These are phyloP conservation scores for Rhizopogon salebrosus DNA, from an alignment of 768 basidiomycete genomes.

Conservation along the genomic window DNA sequence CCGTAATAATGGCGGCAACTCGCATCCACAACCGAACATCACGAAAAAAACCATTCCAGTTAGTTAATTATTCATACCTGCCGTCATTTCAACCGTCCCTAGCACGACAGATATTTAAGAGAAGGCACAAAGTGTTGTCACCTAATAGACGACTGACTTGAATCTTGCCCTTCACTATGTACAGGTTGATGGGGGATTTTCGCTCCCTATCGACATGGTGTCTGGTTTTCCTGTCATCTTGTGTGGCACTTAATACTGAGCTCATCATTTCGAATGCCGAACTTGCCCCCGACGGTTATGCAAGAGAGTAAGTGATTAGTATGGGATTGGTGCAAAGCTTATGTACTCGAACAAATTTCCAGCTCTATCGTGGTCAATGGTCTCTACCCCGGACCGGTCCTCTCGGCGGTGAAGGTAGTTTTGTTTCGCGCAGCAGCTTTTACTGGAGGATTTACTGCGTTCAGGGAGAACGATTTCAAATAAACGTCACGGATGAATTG, in stretches of 20 bases:
- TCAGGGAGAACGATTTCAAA: constrained; percentile 30
- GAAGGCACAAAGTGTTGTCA: too few species aligned
- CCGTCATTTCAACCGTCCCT: too few species aligned
- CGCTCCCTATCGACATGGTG: not conserved
- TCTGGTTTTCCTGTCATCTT: constrained; percentile 6
- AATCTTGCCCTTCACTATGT: too few species aligned
- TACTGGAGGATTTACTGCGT: not conserved
- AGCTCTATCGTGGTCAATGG: constrained; percentile 34
- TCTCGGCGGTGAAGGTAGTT: constrained; percentile 30
- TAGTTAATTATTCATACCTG: too few species aligned
- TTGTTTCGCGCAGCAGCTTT: not conserved
- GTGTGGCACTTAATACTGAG: constrained; percentile 13
- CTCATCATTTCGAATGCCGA: constrained; percentile 19
- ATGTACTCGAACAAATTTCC: not conserved
- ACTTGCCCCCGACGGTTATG: constrained; percentile 29
- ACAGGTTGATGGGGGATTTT: not conserved
- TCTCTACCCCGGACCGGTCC: constrained; percentile 31
- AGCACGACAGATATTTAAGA: too few species aligned
- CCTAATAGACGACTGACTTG: not conserved
- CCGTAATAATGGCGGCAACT: too few species aligned
- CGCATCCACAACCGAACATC: too few species aligned
- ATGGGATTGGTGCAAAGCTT: not conserved
- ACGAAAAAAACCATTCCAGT: too few species aligned
- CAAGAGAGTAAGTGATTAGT: not conserved
- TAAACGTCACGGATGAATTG: constrained; percentile 32